These are phyloP conservation scores for Verticillium nubilum DNA, from an alignment of 2,329 filamentous ascomycete species.

Conservation along the genomic window DNA sequence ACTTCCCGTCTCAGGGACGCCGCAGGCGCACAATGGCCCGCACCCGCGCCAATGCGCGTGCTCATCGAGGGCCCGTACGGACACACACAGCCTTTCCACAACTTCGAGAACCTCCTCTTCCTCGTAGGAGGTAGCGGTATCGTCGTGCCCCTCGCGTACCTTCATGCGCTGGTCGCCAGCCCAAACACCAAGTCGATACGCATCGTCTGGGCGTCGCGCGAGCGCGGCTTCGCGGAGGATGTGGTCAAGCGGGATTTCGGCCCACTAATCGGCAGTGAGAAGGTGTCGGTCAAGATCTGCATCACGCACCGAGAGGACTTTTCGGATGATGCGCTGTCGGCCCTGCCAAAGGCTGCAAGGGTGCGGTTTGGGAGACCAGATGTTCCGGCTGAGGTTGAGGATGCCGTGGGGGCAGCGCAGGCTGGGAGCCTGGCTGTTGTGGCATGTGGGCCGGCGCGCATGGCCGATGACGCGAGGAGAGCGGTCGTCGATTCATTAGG, in stretches of 20 bases:
- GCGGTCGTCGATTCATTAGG: slow-evolving; percentile 26
- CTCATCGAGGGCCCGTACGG: slow-evolving; percentile 42
- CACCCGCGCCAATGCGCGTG: slow-evolving; percentile 23
- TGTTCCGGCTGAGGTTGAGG: slow-evolving; percentile 23
- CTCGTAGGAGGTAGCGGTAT: slow-evolving; percentile 40
- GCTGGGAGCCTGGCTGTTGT: slow-evolving; percentile 28
- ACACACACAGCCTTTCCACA: slow-evolving; percentile 28
- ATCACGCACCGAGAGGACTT: slow-evolving; percentile 18
- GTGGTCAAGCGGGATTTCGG: slow-evolving; percentile 27
- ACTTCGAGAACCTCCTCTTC: slow-evolving; percentile 34
- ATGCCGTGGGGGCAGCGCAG: slow-evolving; percentile 6
- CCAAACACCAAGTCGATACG: slow-evolving; percentile 18
- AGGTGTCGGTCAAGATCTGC: slow-evolving; percentile 29
- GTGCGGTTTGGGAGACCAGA: slow-evolving; percentile 24
- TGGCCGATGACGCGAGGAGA: slow-evolving; percentile 36
- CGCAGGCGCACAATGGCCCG: slow-evolving; percentile 18
- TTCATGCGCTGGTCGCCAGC: slow-evolving; percentile 19
- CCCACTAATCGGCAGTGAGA: slow-evolving; percentile 18
- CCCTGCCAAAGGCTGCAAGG: slow-evolving; percentile 12
- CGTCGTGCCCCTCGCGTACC: slow-evolving; percentile 34
- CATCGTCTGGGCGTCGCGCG: slow-evolving; percentile 38
- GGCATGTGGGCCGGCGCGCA: slow-evolving; percentile 36
- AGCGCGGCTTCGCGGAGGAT: slow-evolving; percentile 28
- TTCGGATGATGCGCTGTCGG: neutral
- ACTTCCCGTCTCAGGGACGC: slow-evolving; percentile 28